These are phyloP conservation scores for Beta macrorhiza DNA, from an alignment of 179 eudicot species.

Conservation along the genomic window DNA sequence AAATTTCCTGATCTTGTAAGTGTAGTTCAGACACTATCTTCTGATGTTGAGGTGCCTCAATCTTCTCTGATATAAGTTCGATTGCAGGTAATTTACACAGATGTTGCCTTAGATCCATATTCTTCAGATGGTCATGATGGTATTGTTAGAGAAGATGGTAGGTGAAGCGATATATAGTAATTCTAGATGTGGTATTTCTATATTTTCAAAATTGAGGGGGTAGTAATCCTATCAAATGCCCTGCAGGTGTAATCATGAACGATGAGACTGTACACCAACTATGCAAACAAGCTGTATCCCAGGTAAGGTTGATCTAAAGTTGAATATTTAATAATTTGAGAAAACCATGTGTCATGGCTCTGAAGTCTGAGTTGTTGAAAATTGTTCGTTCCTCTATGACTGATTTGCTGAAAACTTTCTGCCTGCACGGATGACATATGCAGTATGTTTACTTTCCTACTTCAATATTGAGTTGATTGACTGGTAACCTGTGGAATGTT, in stretches of 20 bases:
- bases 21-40: constrained; percentile 10
- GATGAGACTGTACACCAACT: constrained; percentile 96
- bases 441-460: background rate
- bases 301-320: constrained; percentile 44
- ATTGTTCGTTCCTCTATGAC: background rate
- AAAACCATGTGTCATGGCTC: background rate
- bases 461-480: background rate
- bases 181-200: constrained; percentile 1
- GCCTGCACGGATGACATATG: background rate
- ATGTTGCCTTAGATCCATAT: constrained; percentile 98
- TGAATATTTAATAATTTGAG: background rate
- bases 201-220: background rate
- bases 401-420: background rate
- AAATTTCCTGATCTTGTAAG: constrained; percentile 97
- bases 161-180: constrained; percentile 16
- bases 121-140: constrained; percentile 99
- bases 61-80: constrained; percentile 17
- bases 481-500: no score
- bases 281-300: constrained; percentile 96
- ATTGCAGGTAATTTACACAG: constrained; percentile 78
- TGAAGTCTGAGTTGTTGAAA: background rate
- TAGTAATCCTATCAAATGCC: background rate
- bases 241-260: constrained; percentile 91
- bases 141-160: constrained; percentile 97
- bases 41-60: background rate